These are phyloP conservation scores for Chlorella vulgaris DNA, from an alignment of 139 green algal genomes.

Conservation along the genomic window DNA sequence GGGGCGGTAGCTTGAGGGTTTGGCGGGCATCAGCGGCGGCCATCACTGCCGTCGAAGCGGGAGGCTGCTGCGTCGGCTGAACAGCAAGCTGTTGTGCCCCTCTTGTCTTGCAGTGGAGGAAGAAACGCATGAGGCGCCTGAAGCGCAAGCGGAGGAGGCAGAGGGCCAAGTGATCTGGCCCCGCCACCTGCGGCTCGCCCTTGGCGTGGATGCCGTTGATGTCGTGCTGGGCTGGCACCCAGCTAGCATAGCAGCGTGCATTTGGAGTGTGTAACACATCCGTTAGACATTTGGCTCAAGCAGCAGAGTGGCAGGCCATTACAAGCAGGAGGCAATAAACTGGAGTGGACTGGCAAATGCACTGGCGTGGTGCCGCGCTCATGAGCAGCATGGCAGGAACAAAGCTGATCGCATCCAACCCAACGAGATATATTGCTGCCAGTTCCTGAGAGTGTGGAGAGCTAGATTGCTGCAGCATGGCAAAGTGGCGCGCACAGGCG, in stretches of 20 bases:
- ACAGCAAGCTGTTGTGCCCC: background rate
- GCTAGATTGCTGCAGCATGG: no score
- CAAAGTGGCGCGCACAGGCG: no score
- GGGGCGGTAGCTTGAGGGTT: no score
- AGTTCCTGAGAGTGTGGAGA: no score
- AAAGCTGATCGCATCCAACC: no score
- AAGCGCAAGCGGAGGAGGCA: slow-evolving; percentile 41
- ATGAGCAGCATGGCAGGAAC: no score
- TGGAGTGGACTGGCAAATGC: no score
- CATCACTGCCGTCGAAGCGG: background rate
- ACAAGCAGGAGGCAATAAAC: no score
- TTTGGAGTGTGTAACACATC: background rate
- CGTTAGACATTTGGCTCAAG: no score
- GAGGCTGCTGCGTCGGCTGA: background rate
- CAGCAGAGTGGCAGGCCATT: no score
- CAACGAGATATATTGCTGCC: no score
- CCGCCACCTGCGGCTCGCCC: background rate
- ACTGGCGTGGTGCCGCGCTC: no score
- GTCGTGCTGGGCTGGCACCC: background rate
- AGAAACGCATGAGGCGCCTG: slow-evolving; percentile 42
- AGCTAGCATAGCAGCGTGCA: background rate
- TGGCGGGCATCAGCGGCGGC: background rate
- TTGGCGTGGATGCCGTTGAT: background rate
- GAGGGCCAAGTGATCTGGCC: slow-evolving; percentile 29
- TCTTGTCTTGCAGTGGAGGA: slow-evolving; percentile 32